Conservation (phyloP, 2,329 filamentous ascomycete species). For the Septoria petroselini region DNA sequence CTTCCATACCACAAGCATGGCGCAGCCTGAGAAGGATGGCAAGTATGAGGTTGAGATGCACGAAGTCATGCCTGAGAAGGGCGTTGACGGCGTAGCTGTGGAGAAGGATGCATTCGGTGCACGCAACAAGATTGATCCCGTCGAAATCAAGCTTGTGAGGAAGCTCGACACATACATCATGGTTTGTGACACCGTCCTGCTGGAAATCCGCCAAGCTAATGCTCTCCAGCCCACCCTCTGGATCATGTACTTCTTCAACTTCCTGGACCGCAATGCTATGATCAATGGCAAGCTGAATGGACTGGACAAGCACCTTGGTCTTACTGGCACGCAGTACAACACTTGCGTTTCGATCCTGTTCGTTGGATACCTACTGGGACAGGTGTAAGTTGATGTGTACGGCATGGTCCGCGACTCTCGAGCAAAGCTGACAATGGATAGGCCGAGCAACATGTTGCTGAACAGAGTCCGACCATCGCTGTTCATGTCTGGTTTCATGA, state of each 20-base stretch:
- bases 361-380: constrained; percentile 15
- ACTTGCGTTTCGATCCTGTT: constrained; percentile 14
- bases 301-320: constrained; percentile 22
- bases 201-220: not conserved
- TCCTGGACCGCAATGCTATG: constrained; percentile 23
- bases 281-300: constrained; percentile 22
- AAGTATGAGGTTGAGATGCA: constrained; percentile 7
- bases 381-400: not conserved
- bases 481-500: constrained; percentile 14
- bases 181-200: not conserved
- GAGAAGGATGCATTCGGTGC: constrained; percentile 14
- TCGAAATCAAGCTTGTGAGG: constrained; percentile 12
- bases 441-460: constrained; percentile 14
- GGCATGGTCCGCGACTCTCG: not conserved
- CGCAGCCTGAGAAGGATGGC: not conserved
- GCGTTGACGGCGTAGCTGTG: constrained; percentile 5
- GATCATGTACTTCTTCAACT: constrained; percentile 24
- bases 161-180: constrained; percentile 15
- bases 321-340: constrained; percentile 15
- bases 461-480: constrained; percentile 14
- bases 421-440: no score
- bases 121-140: constrained; percentile 15
- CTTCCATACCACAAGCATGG: no score
- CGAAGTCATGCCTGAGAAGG: constrained; percentile 8
- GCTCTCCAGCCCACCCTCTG: constrained; percentile 7